Evolutionary conservation across 148 eudicot species (phyloP), one percentile per base, ranked within the genome.

Genomic region (Salicornia ramosissima): DNA sequence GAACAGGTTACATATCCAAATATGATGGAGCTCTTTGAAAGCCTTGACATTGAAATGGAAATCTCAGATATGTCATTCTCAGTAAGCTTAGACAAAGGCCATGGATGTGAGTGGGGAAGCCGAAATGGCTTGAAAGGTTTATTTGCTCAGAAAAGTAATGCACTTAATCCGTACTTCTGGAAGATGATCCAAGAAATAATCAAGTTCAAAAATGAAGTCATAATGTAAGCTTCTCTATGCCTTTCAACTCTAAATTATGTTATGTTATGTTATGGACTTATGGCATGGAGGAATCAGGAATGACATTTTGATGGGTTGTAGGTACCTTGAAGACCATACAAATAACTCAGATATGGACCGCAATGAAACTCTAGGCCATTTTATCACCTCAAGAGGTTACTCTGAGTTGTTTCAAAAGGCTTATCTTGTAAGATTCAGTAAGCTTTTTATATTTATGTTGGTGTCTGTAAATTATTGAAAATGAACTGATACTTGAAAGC

Each of bases 51-150:
- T 40, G 99, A 94, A n/a, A 86, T 87, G 88, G 97, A 94, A 81
- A 45, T 68, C n/a, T 91, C 99, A 51, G 97, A 91, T 51, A 91
- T 89, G 99, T 94, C 99, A n/a, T 91, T 94, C 77, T 81, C 99
- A 0, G 92, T 94, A 67, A 94, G 99, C 77, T 78, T 94, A 70
- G 90, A 89, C 62, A 51, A 85, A 54, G 97, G 97, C 11, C 73
- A 43, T 1, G 97, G 97, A 19, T 88, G 79, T 43, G 99, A 94
- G 55, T 94, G 99, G 99, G 99, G 99, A 61, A 94, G 91, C 67
- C 85, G 96, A 66, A 91, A 81, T 65, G 98, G 93, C 9, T 55
- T 94, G 6, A 77, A 84, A 0, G 56, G 99, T 69, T 67, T 94
- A 61, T 91, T 94, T 81, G 86, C 99, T 24, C 99, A 94, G 62